These are phyloP conservation scores for Borovskyia barvae DNA, from an alignment of 208 protist species.

Conservation along the genomic window DNA sequence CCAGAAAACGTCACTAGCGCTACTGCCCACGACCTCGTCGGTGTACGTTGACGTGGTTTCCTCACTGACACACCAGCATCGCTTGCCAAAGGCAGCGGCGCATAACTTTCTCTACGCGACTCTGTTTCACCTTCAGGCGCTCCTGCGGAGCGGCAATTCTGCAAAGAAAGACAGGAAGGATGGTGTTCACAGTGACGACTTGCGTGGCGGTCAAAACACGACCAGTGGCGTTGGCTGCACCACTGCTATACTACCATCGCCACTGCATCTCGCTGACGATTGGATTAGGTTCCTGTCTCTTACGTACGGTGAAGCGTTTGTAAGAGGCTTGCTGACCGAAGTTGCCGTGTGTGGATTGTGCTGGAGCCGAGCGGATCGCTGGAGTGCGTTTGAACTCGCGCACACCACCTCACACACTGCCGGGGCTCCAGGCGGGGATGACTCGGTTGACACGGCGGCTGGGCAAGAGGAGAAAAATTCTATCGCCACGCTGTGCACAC, in stretches of 20 bases:
- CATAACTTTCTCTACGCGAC: conserved; percentile 82
- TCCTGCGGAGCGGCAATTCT: background rate
- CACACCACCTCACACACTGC: conserved; percentile 1
- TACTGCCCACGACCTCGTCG: conserved; percentile 11
- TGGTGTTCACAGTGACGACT: too few species aligned
- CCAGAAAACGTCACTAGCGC: background rate
- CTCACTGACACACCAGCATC: conserved; percentile 24
- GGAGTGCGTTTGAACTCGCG: conserved; percentile 29
- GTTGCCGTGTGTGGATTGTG: conserved; percentile 42
- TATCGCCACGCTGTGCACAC: background rate
- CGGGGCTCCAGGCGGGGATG: background rate
- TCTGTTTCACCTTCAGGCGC: conserved; percentile 28
- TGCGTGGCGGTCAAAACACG: background rate
- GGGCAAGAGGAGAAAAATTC: too few species aligned
- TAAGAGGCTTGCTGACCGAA: conserved; percentile 27
- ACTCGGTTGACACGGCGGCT: too few species aligned
- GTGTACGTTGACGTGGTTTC: conserved; percentile 50
- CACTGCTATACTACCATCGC: too few species aligned
- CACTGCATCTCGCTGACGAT: conserved; percentile 44
- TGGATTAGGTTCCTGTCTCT: conserved; percentile 45
- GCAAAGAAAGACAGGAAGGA: background rate
- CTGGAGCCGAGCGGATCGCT: conserved; percentile 56
- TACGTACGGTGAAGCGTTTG: conserved; percentile 29
- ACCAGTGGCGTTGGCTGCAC: background rate
- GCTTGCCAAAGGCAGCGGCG: conserved; percentile 28